These are phyloP conservation scores for Cladosporium oxysporum DNA, from an alignment of 2,329 filamentous ascomycete genomes.

Conservation along the genomic window DNA sequence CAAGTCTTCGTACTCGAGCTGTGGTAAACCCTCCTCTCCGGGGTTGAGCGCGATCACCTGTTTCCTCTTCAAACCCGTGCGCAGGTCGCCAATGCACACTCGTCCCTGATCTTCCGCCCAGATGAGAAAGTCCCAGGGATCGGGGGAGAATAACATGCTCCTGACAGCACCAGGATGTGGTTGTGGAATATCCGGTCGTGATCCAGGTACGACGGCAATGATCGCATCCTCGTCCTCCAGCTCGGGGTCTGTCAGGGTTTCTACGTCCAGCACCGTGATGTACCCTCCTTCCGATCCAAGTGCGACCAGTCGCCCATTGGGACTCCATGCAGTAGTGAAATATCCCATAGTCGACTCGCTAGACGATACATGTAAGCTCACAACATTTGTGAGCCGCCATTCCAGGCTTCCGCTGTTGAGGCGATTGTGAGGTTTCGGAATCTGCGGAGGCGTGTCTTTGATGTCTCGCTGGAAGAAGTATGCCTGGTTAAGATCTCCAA, in stretches of 20 bases:
- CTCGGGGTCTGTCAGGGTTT: constrained; percentile 39
- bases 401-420: constrained; percentile 37
- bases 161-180: constrained; percentile 70
- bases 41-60: constrained; percentile 68
- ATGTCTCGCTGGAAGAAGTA: constrained; percentile 71
- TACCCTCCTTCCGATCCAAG: constrained; percentile 79
- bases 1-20: constrained; percentile 57
- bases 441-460: constrained; percentile 36
- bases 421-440: constrained; percentile 41
- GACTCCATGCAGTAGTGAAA: constrained; percentile 77
- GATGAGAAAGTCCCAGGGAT: constrained; percentile 84
- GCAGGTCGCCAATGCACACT: constrained; percentile 72
- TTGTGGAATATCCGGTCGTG: constrained; percentile 62
- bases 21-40: constrained; percentile 57
- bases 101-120: constrained; percentile 89
- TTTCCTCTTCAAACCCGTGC: constrained; percentile 65
- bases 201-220: constrained; percentile 75
- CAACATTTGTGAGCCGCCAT: constrained; percentile 46
- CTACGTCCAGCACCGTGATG: constrained; percentile 72
- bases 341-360: constrained; percentile 53
- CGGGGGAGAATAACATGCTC: constrained; percentile 88
- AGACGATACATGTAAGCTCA: constrained; percentile 43
- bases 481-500: constrained; percentile 82
- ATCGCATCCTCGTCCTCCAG: constrained; percentile 61
- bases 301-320: constrained; percentile 69